Conservation (phyloP, 371 early-diverging fungal genomes). For the Mortierella sp. region DNA sequence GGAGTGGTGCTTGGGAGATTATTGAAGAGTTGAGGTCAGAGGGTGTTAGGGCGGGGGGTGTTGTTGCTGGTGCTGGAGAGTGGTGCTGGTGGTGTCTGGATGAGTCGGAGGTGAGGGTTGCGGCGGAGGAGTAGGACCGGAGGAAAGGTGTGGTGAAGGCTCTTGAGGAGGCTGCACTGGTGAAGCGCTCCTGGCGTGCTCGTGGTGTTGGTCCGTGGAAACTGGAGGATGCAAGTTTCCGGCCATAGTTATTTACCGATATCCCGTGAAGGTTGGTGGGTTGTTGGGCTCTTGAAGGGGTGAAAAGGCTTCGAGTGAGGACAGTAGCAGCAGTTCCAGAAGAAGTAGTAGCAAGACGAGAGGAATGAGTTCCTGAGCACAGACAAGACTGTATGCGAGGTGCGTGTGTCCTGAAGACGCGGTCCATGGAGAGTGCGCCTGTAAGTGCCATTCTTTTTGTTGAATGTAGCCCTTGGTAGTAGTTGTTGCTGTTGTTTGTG, state of each 20-base stretch:
- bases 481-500: neutral
- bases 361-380: constrained; percentile 6
- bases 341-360: neutral
- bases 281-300: constrained; percentile 1
- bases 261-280: neutral
- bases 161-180: neutral
- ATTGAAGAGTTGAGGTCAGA: neutral
- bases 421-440: neutral
- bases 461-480: neutral
- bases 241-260: neutral
- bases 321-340: too few relatives aligned
- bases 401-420: neutral
- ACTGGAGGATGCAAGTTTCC: neutral
- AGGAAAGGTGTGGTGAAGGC: neutral
- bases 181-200: neutral
- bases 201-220: neutral
- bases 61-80: neutral
- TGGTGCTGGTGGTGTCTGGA: neutral
- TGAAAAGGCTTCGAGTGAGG: neutral
- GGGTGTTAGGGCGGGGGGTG: neutral
- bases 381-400: constrained; percentile 1
- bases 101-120: neutral
- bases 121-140: neutral
- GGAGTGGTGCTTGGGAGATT: constrained; percentile 18
- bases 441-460: neutral